Percentiles rank a stretch among this genome's conserved stretches.
phyloP scores from a whole-genome alignment of 495 filamentous ascomycete species.

The Daldinia childiae region DNA sequence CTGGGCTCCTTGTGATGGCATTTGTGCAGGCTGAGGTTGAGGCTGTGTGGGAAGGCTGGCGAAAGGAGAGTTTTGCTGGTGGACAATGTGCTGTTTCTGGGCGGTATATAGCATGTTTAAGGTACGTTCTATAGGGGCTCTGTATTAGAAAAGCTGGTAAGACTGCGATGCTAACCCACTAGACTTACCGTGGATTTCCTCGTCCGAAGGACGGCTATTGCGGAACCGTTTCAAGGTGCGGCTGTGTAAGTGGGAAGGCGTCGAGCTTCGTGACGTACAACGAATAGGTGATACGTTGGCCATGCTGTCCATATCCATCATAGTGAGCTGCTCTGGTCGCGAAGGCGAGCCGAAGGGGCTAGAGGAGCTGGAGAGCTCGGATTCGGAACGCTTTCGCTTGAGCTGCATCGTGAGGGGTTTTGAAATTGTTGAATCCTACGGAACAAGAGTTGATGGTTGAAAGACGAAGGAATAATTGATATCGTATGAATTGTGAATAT shows the following conservation, averaged over 20 bases:
- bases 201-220: conserved; percentile 59
- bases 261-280: conserved; percentile 9
- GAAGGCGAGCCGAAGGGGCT: conserved; percentile 52
- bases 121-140: conserved; percentile 53
- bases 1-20: conserved; percentile 41
- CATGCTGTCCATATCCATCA: conserved; percentile 31
- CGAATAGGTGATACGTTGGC: conserved; percentile 25
- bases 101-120: conserved; percentile 58
- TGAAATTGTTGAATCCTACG: neutral
- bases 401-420: conserved; percentile 51
- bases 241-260: conserved; percentile 48
- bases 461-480: neutral
- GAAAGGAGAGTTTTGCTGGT: conserved; percentile 16
- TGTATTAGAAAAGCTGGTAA: conserved; percentile 19
- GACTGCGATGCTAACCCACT: conserved; percentile 16
- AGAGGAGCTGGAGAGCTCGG: conserved; percentile 54
- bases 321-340: conserved; percentile 26
- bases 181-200: conserved; percentile 58
- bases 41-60: conserved; percentile 22
- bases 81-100: conserved; percentile 49
- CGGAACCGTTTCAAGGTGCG: conserved; percentile 62
- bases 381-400: conserved; percentile 63
- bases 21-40: conserved; percentile 3
- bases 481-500: neutral
- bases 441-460: neutral